Percentiles rank a stretch among this genome's conserved stretches.
Conservation (phyloP, 2,329 filamentous ascomycete species). For the Colletotrichum sp. region DNA sequence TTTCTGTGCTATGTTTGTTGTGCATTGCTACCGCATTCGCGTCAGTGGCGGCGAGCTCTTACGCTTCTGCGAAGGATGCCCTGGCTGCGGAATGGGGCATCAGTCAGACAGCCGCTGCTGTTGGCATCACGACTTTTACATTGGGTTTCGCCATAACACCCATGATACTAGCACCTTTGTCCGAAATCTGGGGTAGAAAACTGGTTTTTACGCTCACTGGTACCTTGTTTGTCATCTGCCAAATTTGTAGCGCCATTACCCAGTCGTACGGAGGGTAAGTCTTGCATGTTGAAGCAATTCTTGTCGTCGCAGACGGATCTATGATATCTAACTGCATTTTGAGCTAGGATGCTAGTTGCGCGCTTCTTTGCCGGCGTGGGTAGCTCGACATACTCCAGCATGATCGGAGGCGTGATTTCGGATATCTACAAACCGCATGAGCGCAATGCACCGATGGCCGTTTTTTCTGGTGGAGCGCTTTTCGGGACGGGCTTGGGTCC, state of each 20-base stretch:
- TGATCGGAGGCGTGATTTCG: slow-evolving; percentile 87
- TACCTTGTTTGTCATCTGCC: slow-evolving; percentile 72
- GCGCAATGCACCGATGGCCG: slow-evolving; percentile 86
- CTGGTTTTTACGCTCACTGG: slow-evolving; percentile 81
- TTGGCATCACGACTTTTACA: slow-evolving; percentile 82
- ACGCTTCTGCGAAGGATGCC: not conserved
- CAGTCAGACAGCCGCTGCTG: not conserved
- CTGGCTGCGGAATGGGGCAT: not conserved
- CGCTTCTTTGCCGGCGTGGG: slow-evolving; percentile 79
- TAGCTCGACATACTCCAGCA: slow-evolving; percentile 79
- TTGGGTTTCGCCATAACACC: slow-evolving; percentile 81
- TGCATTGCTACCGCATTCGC: not conserved
- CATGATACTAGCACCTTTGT: slow-evolving; percentile 87
- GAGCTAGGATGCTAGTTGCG: slow-evolving; percentile 68
- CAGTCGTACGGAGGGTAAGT: slow-evolving; percentile 59
- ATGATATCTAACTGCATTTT: not conserved
- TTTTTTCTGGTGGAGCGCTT: slow-evolving; percentile 79
- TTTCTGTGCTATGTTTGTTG: not conserved
- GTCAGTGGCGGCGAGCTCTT: not conserved
- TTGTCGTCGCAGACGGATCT: fast-evolving
- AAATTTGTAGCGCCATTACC: slow-evolving; percentile 75
- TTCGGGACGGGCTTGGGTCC: slow-evolving; percentile 65
- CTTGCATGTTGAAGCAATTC: not conserved
- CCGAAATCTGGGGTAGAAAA: slow-evolving; percentile 84
- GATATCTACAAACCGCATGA: slow-evolving; percentile 81